Percentiles rank a stretch among this genome's conserved stretches.
These are phyloP conservation scores for Malassezia cuniculi DNA, from an alignment of 1,284 basidiomycete genomes.

Conservation along the genomic window DNA sequence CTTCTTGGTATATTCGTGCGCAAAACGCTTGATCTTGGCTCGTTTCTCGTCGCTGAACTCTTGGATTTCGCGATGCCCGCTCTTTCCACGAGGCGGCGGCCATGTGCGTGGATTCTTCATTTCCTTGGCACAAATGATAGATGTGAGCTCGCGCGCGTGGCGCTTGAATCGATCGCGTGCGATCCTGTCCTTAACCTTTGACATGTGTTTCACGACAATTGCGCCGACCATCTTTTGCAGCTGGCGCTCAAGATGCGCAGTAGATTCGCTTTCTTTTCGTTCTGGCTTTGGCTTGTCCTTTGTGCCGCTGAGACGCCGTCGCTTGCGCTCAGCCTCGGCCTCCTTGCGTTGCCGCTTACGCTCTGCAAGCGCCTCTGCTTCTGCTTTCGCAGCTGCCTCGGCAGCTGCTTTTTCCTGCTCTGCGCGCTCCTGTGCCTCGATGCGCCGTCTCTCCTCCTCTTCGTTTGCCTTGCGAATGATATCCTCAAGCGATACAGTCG, in stretches of 20 bases:
- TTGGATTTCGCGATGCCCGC: conserved; percentile 9
- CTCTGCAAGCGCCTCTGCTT: conserved; percentile 19
- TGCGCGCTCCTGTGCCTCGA: conserved; percentile 10
- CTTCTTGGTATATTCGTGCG: conserved; percentile 59
- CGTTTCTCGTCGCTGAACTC: conserved; percentile 68
- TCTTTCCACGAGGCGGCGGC: conserved; percentile 50
- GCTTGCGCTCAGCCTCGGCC: not conserved
- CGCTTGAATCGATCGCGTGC: conserved; percentile 81
- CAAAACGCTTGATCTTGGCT: conserved; percentile 79
- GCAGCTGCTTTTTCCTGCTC: conserved; percentile 4
- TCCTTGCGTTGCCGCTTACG: conserved; percentile 4
- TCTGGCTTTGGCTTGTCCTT: not conserved
- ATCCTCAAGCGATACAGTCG: conserved; percentile 30
- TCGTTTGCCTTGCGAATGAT: conserved; percentile 42
- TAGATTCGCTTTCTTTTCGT: conserved; percentile 3
- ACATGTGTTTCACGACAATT: conserved; percentile 81
- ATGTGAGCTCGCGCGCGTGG: conserved; percentile 65
- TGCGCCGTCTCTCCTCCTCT: conserved; percentile 21
- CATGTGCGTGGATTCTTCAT: conserved; percentile 53
- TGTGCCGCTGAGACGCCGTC: not conserved
- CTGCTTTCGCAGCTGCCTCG: conserved; percentile 7
- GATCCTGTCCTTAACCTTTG: conserved; percentile 68
- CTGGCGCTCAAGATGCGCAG: conserved; percentile 33
- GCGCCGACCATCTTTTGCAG: conserved; percentile 71
- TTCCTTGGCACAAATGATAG: conserved; percentile 76